Evolutionary conservation across 305 asterid species (phyloP), one percentile per base, ranked within the genome.

Genomic region (Fraxinus greggii): DNA sequence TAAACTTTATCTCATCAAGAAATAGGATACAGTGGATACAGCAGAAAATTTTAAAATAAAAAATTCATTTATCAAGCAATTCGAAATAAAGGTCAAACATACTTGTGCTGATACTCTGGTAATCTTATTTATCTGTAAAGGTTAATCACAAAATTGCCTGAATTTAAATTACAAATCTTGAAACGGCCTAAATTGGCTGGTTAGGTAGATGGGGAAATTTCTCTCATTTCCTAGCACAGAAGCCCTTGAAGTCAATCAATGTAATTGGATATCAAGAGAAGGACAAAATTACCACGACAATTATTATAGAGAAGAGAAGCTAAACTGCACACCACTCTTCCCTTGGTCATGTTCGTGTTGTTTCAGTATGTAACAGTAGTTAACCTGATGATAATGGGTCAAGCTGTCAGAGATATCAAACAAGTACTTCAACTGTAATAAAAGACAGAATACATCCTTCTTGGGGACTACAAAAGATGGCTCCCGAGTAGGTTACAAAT

Each of bases 331-430:
- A 21, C 98, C 98, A 54, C 88, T 88, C 91, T 88, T 91, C 85
- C 97, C 99, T 31, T 88, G 90, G 76, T 96, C 99, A 31, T 90
- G 92, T 84, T 84, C 95, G 6, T 82, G 92, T 85, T 93, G 94
- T 88, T 91, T 93, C 93, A 96, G 83, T 59, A 96, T 87, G 87
- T 92, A 79, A 93, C 95, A 91, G 89, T 91, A 92, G 90, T 96
- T 96, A n/a, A 92, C 94, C 99, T 96, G 91, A 79, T 40, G 79
- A 83, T 59, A 76, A 84, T 32, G 79, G 36, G 10, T 59, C 48
- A 67, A 79, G 19, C 59, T 10, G 80, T 87, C 80, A 91, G 87
- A 82, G 80, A 81, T 31, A 38, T 48, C 42, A 31, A 12, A 69
- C 75, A 69, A 69, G 75, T 29, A 69, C 23, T 69, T 69, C 33